A percentile compares a stretch with the other conserved stretches of the same genome.
Evolutionary conservation across 495 filamentous ascomycete species (phyloP).

Genomic region (Aspergillus egyptiacus): DNA sequence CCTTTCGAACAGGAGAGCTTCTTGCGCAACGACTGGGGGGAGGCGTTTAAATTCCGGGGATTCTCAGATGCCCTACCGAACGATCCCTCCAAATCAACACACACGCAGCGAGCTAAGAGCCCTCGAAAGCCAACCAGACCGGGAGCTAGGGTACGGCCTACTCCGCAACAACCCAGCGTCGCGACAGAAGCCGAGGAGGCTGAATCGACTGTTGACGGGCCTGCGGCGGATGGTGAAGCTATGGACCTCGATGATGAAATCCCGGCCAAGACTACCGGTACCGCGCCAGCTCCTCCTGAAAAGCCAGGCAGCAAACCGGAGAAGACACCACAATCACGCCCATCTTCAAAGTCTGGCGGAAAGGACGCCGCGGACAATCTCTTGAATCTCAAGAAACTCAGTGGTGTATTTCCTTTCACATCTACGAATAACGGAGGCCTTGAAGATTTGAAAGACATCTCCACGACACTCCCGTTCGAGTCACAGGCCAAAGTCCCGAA

Average conservation of each 20-base stretch:
- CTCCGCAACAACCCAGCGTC: slow-evolving; percentile 33
- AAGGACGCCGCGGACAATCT: slow-evolving; percentile 38
- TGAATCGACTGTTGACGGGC: slow-evolving; percentile 24
- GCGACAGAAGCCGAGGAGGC: slow-evolving; percentile 42
- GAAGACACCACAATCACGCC: slow-evolving; percentile 17
- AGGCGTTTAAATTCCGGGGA: slow-evolving; percentile 49
- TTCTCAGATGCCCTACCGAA: slow-evolving; percentile 45
- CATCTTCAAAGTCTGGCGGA: slow-evolving; percentile 26
- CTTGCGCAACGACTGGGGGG: slow-evolving; percentile 58
- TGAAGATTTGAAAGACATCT: slow-evolving; percentile 59
- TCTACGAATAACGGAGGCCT: slow-evolving; percentile 50
- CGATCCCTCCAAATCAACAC: slow-evolving; percentile 24
- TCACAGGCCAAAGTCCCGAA: slow-evolving; percentile 46
- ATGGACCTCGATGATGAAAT: slow-evolving; percentile 49
- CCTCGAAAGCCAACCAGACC: slow-evolving; percentile 32
- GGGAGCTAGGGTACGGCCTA: slow-evolving; percentile 21
- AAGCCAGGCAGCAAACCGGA: background rate
- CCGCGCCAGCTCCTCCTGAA: slow-evolving; percentile 5
- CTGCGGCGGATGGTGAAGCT: slow-evolving; percentile 28
- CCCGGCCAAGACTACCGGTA: slow-evolving; percentile 11
- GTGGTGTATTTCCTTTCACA: slow-evolving; percentile 60
- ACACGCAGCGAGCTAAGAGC: slow-evolving; percentile 29
- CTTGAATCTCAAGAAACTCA: slow-evolving; percentile 57
- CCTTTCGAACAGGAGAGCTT: slow-evolving; percentile 49
- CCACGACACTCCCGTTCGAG: slow-evolving; percentile 64